Percentiles rank a stretch among this genome's conserved stretches.
These are phyloP conservation scores for Pythium rishiriense DNA, from an alignment of 352 stramenopile species.

Conservation along the genomic window DNA sequence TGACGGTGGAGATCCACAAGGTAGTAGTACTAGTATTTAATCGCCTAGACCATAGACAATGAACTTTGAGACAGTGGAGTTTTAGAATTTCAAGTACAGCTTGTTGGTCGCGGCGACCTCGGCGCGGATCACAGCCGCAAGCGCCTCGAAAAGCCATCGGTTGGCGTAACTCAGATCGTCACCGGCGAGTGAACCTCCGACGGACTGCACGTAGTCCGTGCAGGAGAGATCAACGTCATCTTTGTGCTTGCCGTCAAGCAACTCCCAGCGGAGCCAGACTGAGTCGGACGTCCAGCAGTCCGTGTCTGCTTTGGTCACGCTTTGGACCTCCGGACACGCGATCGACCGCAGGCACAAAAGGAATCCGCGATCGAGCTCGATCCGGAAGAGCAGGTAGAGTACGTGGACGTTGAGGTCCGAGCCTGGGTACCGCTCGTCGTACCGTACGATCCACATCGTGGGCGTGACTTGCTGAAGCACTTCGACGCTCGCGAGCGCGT, in stretches of 20 bases:
- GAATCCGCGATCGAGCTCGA: slow-evolving; percentile 9
- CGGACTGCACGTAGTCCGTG: slow-evolving; percentile 11
- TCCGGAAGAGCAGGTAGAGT: slow-evolving; percentile 16
- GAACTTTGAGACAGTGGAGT: not conserved
- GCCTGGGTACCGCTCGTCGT: slow-evolving; percentile 13
- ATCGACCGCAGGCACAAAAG: slow-evolving; percentile 10
- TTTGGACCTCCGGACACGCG: slow-evolving; percentile 3
- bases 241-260: slow-evolving; percentile 1
- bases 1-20: too few species aligned
- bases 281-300: slow-evolving; percentile 18
- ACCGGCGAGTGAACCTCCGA: slow-evolving; percentile 11
- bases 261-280: slow-evolving; percentile 21
- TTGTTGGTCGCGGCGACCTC: slow-evolving; percentile 14
- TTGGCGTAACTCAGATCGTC: slow-evolving; percentile 17
- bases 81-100: slow-evolving; percentile 1
- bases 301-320: not conserved
- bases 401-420: slow-evolving; percentile 12
- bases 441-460: slow-evolving; percentile 11
- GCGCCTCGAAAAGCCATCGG: slow-evolving; percentile 10
- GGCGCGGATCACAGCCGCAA: slow-evolving; percentile 5
- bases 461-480: slow-evolving; percentile 9
- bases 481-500: not conserved
- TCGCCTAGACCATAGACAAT: too few species aligned
- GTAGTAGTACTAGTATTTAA: not conserved
- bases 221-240: slow-evolving; percentile 6